Base-by-base conservation (phyloP, 1,284 basidiomycete genomes). In the Volvariella surrecta region DNA sequence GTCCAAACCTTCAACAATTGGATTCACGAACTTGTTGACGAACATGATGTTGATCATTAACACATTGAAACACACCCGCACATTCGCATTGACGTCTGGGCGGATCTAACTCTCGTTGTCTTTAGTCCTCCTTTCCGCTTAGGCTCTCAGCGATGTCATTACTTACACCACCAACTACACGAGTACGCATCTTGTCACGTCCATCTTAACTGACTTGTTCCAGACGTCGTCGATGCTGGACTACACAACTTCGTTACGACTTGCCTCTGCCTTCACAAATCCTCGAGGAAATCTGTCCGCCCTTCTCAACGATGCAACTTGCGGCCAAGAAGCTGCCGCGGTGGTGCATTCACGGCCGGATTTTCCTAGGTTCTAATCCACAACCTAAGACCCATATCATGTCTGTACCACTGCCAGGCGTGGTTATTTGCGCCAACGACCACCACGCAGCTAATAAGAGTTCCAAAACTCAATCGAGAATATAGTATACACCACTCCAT, bases 31-130 rank as follows among this genome's bases (percentile, higher is more conserved):
- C 65, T 84, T 3, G 76, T 82, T 0, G 51, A 59, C 31, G 69
- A 73, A 44, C 89, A 79, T 54, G 57, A 57, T 11, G 69, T 80
- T 39, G 81, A 84, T 52, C 80, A 80, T 7, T 55, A 89, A 24
- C 70, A 86, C 28, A 79, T 87, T 52, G 83, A 86, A 54, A 82
- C 62, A 1, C 71, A 67, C 37, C 83, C 80, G 57, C 80, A 81
- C 52, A 61, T 84, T 39, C 61, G 76, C 2, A 64, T 63, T 43
- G 65, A 72, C 42, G 84, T 84, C 57, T 84, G 82, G 82, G 61
- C 66, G 0, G 66, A 58, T 7, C 89, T 89, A 58, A 74, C 74
- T 42, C 58, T 81, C 0, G 82, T 79, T 0, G 76, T 85, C n/a
- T 89, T 82, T 87, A 48, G 50, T n/a, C 10, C 10, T 19, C n/a